A percentile compares a stretch with the other conserved stretches of the same genome.
phyloP scores from a whole-genome alignment of 1,139 yeast genomes.

The Pichia sp. region DNA sequence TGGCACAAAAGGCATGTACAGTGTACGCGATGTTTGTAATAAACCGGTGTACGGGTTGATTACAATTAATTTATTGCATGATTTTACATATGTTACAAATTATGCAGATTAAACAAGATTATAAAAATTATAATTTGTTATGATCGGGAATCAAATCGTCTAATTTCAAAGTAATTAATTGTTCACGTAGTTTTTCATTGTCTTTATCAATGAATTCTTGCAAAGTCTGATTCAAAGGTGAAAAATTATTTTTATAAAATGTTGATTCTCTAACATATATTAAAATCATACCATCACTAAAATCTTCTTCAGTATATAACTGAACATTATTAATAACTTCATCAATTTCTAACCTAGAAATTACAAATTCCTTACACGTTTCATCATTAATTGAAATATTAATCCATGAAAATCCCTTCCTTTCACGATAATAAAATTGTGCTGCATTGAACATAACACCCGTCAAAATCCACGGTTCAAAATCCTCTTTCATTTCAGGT shows the following conservation, averaged over 20 bases:
- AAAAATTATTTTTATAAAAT: slow-evolving; percentile 12
- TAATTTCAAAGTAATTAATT: not conserved
- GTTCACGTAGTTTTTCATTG: slow-evolving; percentile 18
- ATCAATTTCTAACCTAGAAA: slow-evolving; percentile 20
- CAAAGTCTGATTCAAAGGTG: slow-evolving; percentile 16
- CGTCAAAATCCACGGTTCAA: slow-evolving; percentile 32
- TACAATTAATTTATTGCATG: too few relatives aligned
- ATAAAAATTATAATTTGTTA: not conserved
- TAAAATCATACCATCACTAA: slow-evolving; percentile 29
- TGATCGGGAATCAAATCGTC: not conserved
- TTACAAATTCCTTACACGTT: slow-evolving; percentile 22
- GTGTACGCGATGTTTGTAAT: not conserved
- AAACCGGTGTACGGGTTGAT: not conserved
- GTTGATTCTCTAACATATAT: slow-evolving; percentile 28
- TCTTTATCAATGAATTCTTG: slow-evolving; percentile 23
- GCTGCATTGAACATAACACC: slow-evolving; percentile 28
- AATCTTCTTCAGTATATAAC: slow-evolving; percentile 19
- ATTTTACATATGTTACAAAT: not conserved
- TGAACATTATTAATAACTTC: slow-evolving; percentile 21
- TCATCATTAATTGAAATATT: slow-evolving; percentile 24
- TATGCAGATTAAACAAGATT: not conserved
- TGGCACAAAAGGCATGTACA: not conserved
- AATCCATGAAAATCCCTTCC: slow-evolving; percentile 18
- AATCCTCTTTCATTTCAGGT: slow-evolving; percentile 11
- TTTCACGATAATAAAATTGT: slow-evolving; percentile 26